Conservation (phyloP, 768 basidiomycete species). For the Mycena metata region DNA sequence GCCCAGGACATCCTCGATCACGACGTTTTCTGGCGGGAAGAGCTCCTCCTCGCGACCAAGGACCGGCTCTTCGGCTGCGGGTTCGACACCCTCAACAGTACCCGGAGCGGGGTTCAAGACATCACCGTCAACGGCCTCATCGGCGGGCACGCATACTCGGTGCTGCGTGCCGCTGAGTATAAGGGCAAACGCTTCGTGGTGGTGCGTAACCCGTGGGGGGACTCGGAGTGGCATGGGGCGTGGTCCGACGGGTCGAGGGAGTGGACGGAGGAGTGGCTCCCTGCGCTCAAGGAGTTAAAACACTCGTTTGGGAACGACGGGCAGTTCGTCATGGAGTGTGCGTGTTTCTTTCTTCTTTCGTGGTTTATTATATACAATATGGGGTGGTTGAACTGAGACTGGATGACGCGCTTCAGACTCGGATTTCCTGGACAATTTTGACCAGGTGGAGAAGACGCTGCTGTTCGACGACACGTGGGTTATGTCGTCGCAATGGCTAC, state of each 20-base stretch:
- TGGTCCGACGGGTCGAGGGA: conserved; percentile 66
- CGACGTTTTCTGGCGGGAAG: conserved; percentile 68
- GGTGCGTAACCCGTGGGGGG: conserved; percentile 66
- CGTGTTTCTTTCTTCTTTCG: conserved; percentile 24
- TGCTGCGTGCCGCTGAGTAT: conserved; percentile 59
- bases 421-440: conserved; percentile 61
- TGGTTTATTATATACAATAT: background rate
- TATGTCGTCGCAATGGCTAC: conserved; percentile 64
- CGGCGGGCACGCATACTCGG: conserved; percentile 62
- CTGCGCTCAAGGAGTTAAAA: conserved; percentile 52
- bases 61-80: conserved; percentile 69
- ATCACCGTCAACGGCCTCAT: conserved; percentile 54
- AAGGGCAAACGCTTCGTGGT: conserved; percentile 63
- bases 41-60: conserved; percentile 62
- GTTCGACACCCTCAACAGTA: conserved; percentile 53
- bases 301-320: conserved; percentile 65
- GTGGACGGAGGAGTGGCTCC: conserved; percentile 64
- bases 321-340: conserved; percentile 66
- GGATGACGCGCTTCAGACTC: conserved; percentile 43
- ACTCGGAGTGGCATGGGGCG: conserved; percentile 62
- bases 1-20: conserved; percentile 61
- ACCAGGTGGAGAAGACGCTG: conserved; percentile 58
- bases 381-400: too few relatives aligned
- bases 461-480: conserved; percentile 65
- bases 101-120: conserved; percentile 47